phyloP scores from a whole-genome alignment of 2,329 filamentous ascomycete species.

The Stylonectria norvegica region DNA sequence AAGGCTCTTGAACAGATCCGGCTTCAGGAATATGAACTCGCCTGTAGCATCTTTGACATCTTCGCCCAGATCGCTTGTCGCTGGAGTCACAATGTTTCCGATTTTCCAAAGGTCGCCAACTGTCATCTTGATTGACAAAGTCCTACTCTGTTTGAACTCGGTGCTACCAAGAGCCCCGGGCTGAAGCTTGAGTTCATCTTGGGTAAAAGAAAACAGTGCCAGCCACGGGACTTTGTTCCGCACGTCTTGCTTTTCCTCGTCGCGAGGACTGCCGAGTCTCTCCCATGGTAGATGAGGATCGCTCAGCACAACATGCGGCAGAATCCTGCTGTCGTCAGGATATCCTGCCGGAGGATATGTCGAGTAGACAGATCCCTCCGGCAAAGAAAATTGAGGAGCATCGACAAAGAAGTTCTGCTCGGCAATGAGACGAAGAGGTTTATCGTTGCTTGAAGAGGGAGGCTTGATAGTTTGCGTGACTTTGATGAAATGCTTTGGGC shows the following conservation, averaged over 20 bases:
- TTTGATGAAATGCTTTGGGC: conserved; percentile 7
- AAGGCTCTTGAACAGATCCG: conserved; percentile 26
- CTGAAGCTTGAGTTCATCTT: conserved; percentile 34
- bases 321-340: conserved; percentile 27
- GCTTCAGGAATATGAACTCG: conserved; percentile 31
- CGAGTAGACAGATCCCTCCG: conserved; percentile 32
- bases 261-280: conserved; percentile 20
- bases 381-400: conserved; percentile 35
- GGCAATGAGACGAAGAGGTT: conserved; percentile 10
- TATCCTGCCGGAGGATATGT: conserved; percentile 40
- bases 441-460: background rate
- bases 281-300: conserved; percentile 46
- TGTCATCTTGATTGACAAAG: conserved; percentile 15
- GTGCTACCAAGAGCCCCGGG: conserved; percentile 12
- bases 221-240: conserved; percentile 40
- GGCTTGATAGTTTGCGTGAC: conserved; percentile 4
- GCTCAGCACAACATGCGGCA: conserved; percentile 44
- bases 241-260: background rate
- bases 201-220: conserved; percentile 28
- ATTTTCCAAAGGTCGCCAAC: background rate
- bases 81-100: background rate
- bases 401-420: conserved; percentile 34
- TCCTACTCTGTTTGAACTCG: conserved; percentile 2
- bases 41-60: conserved; percentile 9
- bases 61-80: background rate